These are phyloP conservation scores for Neopestalotiopsis sp. DNA, from an alignment of 2,329 filamentous ascomycete species.

Conservation along the genomic window DNA sequence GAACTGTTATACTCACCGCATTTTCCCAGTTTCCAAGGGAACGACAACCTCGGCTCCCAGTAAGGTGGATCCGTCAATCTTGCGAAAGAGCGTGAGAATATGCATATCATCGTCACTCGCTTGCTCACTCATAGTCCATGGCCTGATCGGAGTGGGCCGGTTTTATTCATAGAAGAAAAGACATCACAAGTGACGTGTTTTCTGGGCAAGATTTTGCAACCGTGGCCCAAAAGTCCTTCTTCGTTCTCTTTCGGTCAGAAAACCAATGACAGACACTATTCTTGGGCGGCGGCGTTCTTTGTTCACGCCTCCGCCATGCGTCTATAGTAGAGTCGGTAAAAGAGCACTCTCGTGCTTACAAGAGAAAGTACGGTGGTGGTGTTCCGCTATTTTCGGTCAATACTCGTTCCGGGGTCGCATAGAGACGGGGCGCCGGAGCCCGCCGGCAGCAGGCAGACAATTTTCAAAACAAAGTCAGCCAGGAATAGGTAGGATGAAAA, in stretches of 20 bases:
- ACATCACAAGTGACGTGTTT: neutral
- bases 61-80: neutral
- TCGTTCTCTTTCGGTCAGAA: neutral
- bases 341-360: neutral
- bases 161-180: neutral
- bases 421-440: neutral
- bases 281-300: neutral
- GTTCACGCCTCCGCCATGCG: neutral
- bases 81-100: too few species aligned
- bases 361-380: neutral
- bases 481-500: neutral
- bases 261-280: neutral
- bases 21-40: neutral
- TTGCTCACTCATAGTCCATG: neutral
- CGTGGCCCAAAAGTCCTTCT: neutral
- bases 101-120: neutral
- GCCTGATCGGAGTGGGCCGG: neutral
- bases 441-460: neutral
- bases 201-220: neutral
- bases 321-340: neutral
- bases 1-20: conserved; percentile 2
- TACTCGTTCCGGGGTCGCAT: neutral
- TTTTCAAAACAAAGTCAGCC: too few species aligned
- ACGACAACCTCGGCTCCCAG: too few species aligned
- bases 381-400: neutral